A percentile compares a stretch with the other conserved stretches of the same genome.
Evolutionary conservation across 371 early-diverging fungal genomes (phyloP).

Genomic region (Cokeromyces recurvatus): DNA sequence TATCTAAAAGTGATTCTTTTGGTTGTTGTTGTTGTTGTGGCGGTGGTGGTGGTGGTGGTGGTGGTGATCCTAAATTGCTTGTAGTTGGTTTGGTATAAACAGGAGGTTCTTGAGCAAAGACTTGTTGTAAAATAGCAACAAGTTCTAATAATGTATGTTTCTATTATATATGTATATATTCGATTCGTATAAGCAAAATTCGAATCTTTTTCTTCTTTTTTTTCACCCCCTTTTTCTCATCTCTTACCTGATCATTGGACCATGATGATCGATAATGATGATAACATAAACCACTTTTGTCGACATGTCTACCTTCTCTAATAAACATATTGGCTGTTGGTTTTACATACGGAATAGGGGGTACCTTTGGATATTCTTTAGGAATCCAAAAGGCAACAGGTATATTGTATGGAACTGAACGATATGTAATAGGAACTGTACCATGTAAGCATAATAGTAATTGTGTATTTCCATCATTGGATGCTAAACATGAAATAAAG

Average conservation of each 20-base stretch:
- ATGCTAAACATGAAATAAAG: no score
- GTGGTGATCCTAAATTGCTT: conserved; percentile 15
- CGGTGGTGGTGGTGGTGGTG: no score
- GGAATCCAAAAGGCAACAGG: conserved; percentile 91
- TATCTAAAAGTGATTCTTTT: conserved; percentile 16
- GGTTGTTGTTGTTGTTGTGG: conserved; percentile 2
- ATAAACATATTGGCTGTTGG: conserved; percentile 89
- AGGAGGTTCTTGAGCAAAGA: conserved; percentile 77
- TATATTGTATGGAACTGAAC: conserved; percentile 84
- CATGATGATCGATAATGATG: conserved; percentile 73
- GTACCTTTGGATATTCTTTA: conserved; percentile 69
- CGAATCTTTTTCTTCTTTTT: background rate
- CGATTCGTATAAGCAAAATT: background rate
- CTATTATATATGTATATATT: conserved; percentile 23
- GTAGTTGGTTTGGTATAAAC: conserved; percentile 65
- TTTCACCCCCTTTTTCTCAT: background rate
- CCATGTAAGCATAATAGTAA: conserved; percentile 78
- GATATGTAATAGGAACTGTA: conserved; percentile 82
- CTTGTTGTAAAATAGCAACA: conserved; percentile 62
- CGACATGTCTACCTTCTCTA: conserved; percentile 77
- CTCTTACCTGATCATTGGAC: conserved; percentile 39
- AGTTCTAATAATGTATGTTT: conserved; percentile 60
- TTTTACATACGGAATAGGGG: conserved; percentile 82
- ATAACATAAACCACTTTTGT: conserved; percentile 76
- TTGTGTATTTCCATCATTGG: conserved; percentile 69